phyloP scores from a whole-genome alignment of 192 early-diverging fungal genomes.

The Coemansia brasiliensis region DNA sequence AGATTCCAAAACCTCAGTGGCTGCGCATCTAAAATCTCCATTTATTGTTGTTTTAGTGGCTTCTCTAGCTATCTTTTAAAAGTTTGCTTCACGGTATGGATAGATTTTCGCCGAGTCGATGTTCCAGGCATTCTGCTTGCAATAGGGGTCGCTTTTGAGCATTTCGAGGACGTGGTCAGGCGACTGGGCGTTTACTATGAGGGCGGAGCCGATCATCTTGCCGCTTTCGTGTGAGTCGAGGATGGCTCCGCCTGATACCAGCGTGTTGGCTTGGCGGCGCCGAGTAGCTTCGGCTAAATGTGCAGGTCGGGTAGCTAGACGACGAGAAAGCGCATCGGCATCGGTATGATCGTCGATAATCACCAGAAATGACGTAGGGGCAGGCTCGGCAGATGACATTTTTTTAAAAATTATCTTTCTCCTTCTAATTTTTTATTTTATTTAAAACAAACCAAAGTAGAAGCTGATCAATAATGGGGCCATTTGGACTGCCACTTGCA shows the following conservation, averaged over 20 bases:
- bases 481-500: conserved; percentile 60
- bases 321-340: conserved; percentile 47
- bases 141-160: conserved; percentile 57
- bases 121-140: conserved; percentile 58
- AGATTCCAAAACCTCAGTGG: no score
- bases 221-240: conserved; percentile 54
- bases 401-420: not conserved
- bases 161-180: conserved; percentile 48
- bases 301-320: conserved; percentile 34
- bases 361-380: conserved; percentile 49
- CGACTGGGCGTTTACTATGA: conserved; percentile 55
- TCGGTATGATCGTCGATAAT: conserved; percentile 58
- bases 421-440: not conserved
- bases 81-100: conserved; percentile 19
- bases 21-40: no score
- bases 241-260: conserved; percentile 57
- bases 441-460: no score
- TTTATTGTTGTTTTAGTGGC: not conserved
- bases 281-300: conserved; percentile 51
- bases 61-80: conserved; percentile 7
- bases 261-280: conserved; percentile 25
- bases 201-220: conserved; percentile 59
- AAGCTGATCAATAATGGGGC: conserved; percentile 58
- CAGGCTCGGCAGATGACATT: not conserved
- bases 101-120: conserved; percentile 17